phyloP scores from a whole-genome alignment of 108 stramenopile genomes.

The Pseudonitzschia pungens region DNA sequence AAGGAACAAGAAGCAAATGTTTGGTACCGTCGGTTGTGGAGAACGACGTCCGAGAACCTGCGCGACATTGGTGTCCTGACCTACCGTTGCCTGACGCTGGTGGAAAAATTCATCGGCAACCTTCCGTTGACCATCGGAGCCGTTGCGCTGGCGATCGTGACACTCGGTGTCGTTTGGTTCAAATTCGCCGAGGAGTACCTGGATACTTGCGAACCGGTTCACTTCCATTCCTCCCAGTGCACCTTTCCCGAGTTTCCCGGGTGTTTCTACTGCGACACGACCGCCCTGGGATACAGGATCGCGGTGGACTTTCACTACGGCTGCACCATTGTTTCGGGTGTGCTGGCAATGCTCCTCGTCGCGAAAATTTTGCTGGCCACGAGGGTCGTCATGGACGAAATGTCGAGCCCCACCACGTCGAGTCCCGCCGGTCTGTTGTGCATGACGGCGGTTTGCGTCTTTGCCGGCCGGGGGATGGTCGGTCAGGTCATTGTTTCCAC shows the following conservation, averaged over 20 bases:
- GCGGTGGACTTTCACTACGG: slow-evolving; percentile 59
- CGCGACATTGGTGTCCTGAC: neutral
- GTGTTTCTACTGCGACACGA: slow-evolving; percentile 80
- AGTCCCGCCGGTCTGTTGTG: slow-evolving; percentile 75
- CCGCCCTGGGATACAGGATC: slow-evolving; percentile 30
- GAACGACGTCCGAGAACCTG: neutral
- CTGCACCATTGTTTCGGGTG: slow-evolving; percentile 57
- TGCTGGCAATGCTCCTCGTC: slow-evolving; percentile 46
- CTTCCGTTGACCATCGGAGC: slow-evolving; percentile 74
- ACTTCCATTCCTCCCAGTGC: slow-evolving; percentile 73
- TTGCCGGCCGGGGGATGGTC: slow-evolving; percentile 63
- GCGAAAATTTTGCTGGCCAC: slow-evolving; percentile 55
- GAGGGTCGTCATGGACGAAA: slow-evolving; percentile 66
- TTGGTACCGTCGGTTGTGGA: slow-evolving; percentile 29
- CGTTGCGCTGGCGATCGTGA: slow-evolving; percentile 64
- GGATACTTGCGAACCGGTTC: slow-evolving; percentile 65
- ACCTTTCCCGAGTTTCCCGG: slow-evolving; percentile 80
- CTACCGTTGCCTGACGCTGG: slow-evolving; percentile 31
- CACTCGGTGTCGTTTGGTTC: slow-evolving; percentile 82
- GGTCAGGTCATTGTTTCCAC: slow-evolving; percentile 60
- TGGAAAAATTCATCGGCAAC: slow-evolving; percentile 70
- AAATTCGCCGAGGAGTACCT: slow-evolving; percentile 77
- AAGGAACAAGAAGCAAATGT: slow-evolving; percentile 25
- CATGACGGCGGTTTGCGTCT: slow-evolving; percentile 72
- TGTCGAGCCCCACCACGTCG: slow-evolving; percentile 75